These are phyloP conservation scores for Albizia julibrissin DNA, from an alignment of 306 rosid genomes.

Conservation along the genomic window DNA sequence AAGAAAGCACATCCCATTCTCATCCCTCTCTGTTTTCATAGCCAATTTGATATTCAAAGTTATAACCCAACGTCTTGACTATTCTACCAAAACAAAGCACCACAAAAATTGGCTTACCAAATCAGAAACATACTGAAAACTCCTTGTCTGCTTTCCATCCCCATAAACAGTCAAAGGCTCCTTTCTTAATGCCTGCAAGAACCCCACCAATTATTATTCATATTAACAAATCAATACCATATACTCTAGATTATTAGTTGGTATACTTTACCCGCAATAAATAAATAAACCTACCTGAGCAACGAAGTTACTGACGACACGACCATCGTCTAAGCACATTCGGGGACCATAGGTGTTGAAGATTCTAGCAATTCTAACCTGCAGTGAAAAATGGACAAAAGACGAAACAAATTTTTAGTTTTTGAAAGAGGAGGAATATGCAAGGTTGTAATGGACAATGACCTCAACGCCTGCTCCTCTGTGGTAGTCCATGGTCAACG, in stretches of 20 bases:
- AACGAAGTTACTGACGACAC: conserved; percentile 96
- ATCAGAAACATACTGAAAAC: conserved; percentile 99
- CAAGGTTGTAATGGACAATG: conserved; percentile 1
- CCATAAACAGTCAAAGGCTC: conserved; percentile 96
- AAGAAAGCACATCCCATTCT: neutral
- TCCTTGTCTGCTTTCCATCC: conserved; percentile 99
- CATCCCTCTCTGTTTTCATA: neutral
- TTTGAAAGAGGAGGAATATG: neutral
- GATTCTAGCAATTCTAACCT: conserved; percentile 99
- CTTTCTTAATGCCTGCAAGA: conserved; percentile 90
- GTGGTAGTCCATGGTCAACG: conserved; percentile 97
- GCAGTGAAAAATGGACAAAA: conserved; percentile 6
- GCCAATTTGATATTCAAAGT: neutral
- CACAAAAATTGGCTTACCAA: conserved; percentile 53
- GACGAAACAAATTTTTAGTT: neutral
- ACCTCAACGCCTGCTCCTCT: conserved; percentile 94
- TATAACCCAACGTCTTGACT: neutral
- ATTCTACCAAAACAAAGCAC: conserved; percentile 9
- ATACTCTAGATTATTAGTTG: neutral
- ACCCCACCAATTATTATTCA: conserved; percentile 30
- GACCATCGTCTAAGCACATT: conserved; percentile 99
- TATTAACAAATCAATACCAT: conserved; percentile 15
- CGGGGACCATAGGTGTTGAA: conserved; percentile 98
- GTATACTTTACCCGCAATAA: neutral
- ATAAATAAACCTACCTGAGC: conserved; percentile 70